Evolutionary conservation across 2,329 filamentous ascomycete species (phyloP), one percentile per base, ranked within the genome.

Genomic region (Fusarium robinianum): DNA sequence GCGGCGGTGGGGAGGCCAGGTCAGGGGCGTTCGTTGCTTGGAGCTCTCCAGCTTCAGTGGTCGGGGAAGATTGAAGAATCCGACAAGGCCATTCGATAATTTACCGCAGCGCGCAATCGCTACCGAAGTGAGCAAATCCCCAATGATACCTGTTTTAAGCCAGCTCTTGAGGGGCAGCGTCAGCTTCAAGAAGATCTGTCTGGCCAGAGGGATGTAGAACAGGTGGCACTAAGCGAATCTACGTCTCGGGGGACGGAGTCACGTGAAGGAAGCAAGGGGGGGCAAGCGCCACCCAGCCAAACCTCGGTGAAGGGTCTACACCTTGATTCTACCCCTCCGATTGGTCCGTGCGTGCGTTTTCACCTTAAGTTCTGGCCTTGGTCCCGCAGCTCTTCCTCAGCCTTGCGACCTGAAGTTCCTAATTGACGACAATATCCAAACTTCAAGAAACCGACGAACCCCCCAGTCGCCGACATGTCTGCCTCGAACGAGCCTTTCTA

Each of bases 401-500:
- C 58, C 56, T 61, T 51, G 58, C 41, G 44, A 49, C 43, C 26
- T 37, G 12, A 17, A 26, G 46, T 29, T 19, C 19, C 38, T 9
- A 41, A 33, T 24, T 18, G 17, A 40, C 21, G 26, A 27, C 15
- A 24, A 43, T 38, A 46, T 46, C 37, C 27, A 30, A 39, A 31
- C 41, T 30, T 45, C 41, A 25, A 27, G 24, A 34, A 29, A 33
- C 29, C 34, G 27, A 36, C 30, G 17, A 36, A 22, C 14, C 36
- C 7, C 10, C 18, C 17, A 44, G 41, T 50, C 54, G 59, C 58
- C 58, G 74, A 63, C 48, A 90, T 87, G 79, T 75, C 87, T 59
- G 75, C 79, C 46, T 72, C 78, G 60, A 87, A 80, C 69, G 91
- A 96, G 62, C 85, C 87, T 6, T 97, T 99, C 68, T 99, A 99